Base-by-base conservation (phyloP, 768 basidiomycete species). In the Mycena galericulata region DNA sequence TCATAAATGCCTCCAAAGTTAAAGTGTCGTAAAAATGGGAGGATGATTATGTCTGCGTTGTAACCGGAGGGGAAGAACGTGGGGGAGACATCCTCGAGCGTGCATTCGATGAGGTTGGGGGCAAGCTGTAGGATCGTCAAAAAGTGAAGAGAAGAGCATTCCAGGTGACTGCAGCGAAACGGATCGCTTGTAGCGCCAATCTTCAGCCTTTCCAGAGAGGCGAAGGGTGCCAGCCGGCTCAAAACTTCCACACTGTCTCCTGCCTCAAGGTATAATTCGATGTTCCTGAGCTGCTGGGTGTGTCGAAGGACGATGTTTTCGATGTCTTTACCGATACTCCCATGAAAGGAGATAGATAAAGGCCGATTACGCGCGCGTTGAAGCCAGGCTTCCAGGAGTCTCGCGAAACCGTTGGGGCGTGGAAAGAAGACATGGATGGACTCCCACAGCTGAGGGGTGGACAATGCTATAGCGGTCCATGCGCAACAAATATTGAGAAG, bases 401-500 rank as follows among this genome's bases (percentile, higher is more conserved):
- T 4, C 8, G n/a, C 18, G 22, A 56, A 20, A 27, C 50, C 38
- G 3, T 32, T 38, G 17, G 38, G 18, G 29, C 50, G 26, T 20
- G 53, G 63, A 18, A 65, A 57, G 18, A 4, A 1, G 32, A 49
- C 20, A 4, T 38, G 26, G 15, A 47, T 46, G 20, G 17, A 2
- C 1, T n/a, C 7, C 54, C 63, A 65, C 20, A 64, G 15, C 15
- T 41, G 10, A 0, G 54, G 54, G 4, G n/a, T 65, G 18, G 54
- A 38, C 1, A 49, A 20, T 4, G 63, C 45, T 7, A 65, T 57
- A 9, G 20, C 20, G 8, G 46, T 50, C 63, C 63, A 65, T 1
- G 55, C 18, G n/a, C 29, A 49, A 46, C 63, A 58, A 12, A 65
- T 24, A 24, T 41, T 30, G 1, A 58, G 26, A 27, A 65, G 34